Percentiles rank a stretch among this genome's conserved stretches.
These are phyloP conservation scores for Cystoderma amianthinum DNA, from an alignment of 768 basidiomycete species.

Conservation along the genomic window DNA sequence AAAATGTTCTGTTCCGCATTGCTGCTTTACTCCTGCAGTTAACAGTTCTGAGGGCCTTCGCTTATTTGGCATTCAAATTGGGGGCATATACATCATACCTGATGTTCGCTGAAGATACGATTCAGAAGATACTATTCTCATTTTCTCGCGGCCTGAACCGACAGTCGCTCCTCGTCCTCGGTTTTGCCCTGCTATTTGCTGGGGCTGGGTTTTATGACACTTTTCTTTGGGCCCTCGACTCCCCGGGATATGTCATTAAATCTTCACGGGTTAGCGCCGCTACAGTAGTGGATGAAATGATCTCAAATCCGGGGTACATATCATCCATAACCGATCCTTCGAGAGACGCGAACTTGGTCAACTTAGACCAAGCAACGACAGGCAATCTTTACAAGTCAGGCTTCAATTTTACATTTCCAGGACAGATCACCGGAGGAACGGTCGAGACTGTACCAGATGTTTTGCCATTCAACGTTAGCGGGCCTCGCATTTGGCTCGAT, in stretches of 20 bases:
- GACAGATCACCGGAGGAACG: not conserved
- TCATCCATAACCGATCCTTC: not conserved
- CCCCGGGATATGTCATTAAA: slow-evolving; percentile 7
- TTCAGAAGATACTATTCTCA: slow-evolving; percentile 6
- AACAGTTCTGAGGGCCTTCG: slow-evolving; percentile 5
- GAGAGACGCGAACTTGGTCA: not conserved
- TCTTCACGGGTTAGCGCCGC: slow-evolving; percentile 1
- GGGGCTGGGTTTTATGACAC: slow-evolving; percentile 9
- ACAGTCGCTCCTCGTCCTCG: slow-evolving; percentile 5
- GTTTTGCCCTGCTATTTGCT: slow-evolving; percentile 7
- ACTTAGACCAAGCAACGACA: slow-evolving; percentile 4
- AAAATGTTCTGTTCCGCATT: slow-evolving; percentile 7
- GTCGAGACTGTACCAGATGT: slow-evolving; percentile 4
- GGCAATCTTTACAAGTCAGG: slow-evolving; percentile 4
- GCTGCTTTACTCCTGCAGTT: slow-evolving; percentile 6
- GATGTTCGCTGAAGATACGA: slow-evolving; percentile 6
- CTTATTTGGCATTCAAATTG: slow-evolving; percentile 5
- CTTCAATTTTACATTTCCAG: slow-evolving; percentile 5
- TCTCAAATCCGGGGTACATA: slow-evolving; percentile 5
- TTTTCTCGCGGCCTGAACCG: slow-evolving; percentile 2
- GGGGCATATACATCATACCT: slow-evolving; percentile 8
- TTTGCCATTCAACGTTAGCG: not conserved
- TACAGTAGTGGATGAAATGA: slow-evolving; percentile 3
- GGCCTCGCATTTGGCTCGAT: slow-evolving; percentile 8
- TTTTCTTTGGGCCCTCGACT: slow-evolving; percentile 7